These are phyloP conservation scores for Fomitopsis pinicola DNA, from an alignment of 1,284 basidiomycete species.

Conservation along the genomic window DNA sequence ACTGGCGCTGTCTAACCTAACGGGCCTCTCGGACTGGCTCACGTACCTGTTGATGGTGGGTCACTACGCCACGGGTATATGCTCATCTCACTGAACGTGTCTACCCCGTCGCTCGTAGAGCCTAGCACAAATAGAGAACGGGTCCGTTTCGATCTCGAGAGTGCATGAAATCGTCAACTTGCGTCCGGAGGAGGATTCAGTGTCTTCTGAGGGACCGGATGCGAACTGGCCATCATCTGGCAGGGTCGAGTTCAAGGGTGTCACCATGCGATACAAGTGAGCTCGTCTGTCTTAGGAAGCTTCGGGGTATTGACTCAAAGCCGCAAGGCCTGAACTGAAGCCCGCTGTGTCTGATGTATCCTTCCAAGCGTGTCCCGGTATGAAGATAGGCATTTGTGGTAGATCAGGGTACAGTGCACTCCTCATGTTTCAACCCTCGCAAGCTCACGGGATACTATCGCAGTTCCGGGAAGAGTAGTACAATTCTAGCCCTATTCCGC, in stretches of 20 bases:
- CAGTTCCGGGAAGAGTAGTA: neutral
- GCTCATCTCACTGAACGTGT: neutral
- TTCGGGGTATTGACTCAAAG: neutral
- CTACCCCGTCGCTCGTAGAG: neutral
- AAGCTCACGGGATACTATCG: neutral
- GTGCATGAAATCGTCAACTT: neutral
- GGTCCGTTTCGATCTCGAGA: neutral
- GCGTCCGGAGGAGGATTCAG: neutral
- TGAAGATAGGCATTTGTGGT: neutral
- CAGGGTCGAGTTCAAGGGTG: neutral
- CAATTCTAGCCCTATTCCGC: neutral
- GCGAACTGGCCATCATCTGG: neutral
- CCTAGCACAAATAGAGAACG: neutral
- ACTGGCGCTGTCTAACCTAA: neutral
- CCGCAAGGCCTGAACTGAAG: neutral
- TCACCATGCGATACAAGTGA: neutral
- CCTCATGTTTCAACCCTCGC: neutral
- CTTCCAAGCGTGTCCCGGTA: neutral
- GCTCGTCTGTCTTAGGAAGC: neutral
- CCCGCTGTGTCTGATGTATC: neutral
- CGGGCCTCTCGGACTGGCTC: neutral
- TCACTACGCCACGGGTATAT: no score
- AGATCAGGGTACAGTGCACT: neutral
- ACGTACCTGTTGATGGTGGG: neutral
- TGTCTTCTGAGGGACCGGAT: neutral